Conservation (phyloP, 306 rosid genomes). For the Carpinus fangiana region DNA sequence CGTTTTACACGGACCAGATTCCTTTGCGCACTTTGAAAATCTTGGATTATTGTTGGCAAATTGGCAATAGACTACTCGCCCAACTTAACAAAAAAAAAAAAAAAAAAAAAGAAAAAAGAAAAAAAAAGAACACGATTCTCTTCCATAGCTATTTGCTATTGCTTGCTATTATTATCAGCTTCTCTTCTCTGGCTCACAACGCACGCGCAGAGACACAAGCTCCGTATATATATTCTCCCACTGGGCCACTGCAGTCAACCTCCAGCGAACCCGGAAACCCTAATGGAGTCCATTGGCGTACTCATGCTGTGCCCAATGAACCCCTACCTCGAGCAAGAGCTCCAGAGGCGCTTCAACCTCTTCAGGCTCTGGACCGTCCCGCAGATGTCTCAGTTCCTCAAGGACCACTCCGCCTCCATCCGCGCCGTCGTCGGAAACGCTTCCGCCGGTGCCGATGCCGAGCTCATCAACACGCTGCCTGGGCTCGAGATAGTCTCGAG, state of each 20-base stretch:
- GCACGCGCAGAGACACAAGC: neutral
- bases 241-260: no score
- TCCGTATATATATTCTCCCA: neutral
- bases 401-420: conserved; percentile 46
- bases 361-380: conserved; percentile 49
- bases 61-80: no score
- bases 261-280: neutral
- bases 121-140: no score
- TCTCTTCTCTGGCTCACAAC: neutral
- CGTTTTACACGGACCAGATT: no score
- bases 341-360: conserved; percentile 68
- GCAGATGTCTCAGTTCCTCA: conserved; percentile 31
- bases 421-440: conserved; percentile 61
- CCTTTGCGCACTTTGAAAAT: no score
- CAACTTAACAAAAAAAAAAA: no score
- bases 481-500: conserved; percentile 70
- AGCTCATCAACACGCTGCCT: conserved; percentile 56
- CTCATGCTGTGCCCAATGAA: conserved; percentile 46
- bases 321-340: conserved; percentile 66
- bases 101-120: no score
- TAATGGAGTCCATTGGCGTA: conserved; percentile 68
- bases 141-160: no score
- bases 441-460: conserved; percentile 48
- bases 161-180: neutral
- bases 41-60: no score